phyloP scores from a whole-genome alignment of 2,329 filamentous ascomycete genomes.

The Diplodia scrobiculata region DNA sequence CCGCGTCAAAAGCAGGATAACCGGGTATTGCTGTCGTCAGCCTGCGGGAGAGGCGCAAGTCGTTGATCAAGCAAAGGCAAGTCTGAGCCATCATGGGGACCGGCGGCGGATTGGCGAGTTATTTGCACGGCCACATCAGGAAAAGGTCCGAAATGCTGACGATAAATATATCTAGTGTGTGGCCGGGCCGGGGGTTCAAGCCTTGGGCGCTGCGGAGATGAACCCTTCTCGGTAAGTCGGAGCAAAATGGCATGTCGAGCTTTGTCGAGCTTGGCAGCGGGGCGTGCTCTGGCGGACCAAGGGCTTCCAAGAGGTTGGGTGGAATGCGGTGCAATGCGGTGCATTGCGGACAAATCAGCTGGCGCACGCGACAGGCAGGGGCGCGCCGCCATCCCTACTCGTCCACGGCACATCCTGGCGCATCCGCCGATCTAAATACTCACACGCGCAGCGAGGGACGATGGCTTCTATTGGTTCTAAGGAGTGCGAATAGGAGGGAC shows the following conservation, averaged over 20 bases:
- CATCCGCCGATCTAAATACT: constrained; percentile 27
- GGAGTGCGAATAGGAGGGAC: constrained; percentile 3
- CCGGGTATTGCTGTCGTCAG: constrained; percentile 20
- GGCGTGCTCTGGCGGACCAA: constrained; percentile 14
- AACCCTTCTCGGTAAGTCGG: constrained; percentile 23
- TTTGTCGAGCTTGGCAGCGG: constrained; percentile 11
- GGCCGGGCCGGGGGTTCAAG: constrained; percentile 13
- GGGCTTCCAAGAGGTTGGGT: constrained; percentile 13
- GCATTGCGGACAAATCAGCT: constrained; percentile 3
- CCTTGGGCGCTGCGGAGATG: constrained; percentile 27
- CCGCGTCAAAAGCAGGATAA: constrained; percentile 17
- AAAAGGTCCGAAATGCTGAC: constrained; percentile 27
- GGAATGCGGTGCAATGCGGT: constrained; percentile 1
- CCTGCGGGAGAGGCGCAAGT: constrained; percentile 26
- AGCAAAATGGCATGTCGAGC: constrained; percentile 11
- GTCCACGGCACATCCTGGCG: constrained; percentile 16
- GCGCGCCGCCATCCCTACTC: not conserved
- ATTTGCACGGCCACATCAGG: constrained; percentile 2
- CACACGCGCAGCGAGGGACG: constrained; percentile 7
- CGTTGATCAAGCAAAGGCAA: constrained; percentile 31
- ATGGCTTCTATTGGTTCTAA: constrained; percentile 19
- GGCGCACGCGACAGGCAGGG: not conserved
- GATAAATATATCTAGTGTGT: constrained; percentile 22
- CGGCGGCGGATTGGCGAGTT: constrained; percentile 18
- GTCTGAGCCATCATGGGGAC: constrained; percentile 30